These are phyloP conservation scores for Suhomyces ambrosiae DNA, from an alignment of 1,139 yeast genomes.

Conservation along the genomic window DNA sequence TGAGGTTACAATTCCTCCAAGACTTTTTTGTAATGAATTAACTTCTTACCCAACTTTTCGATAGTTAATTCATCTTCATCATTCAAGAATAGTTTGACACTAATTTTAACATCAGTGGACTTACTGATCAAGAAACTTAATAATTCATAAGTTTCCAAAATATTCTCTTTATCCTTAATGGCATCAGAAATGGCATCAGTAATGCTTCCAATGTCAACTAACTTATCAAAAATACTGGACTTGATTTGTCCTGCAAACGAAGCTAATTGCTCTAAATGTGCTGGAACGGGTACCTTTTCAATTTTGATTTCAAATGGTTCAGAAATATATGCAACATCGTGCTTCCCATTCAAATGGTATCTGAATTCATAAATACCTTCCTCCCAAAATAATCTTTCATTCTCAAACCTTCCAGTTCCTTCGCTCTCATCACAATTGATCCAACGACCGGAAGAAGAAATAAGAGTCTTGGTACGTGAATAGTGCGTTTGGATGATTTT, in stretches of 20 bases:
- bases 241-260: conserved; percentile 39
- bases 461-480: conserved; percentile 59
- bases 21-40: conserved; percentile 44
- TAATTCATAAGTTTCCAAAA: conserved; percentile 35
- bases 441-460: conserved; percentile 77
- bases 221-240: conserved; percentile 33
- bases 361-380: conserved; percentile 77
- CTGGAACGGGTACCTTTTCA: conserved; percentile 44
- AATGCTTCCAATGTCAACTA: conserved; percentile 30
- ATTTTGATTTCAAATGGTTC: conserved; percentile 68
- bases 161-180: conserved; percentile 31
- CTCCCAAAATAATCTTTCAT: conserved; percentile 61
- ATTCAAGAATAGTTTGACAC: conserved; percentile 40
- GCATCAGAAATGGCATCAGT: conserved; percentile 30
- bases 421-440: conserved; percentile 43
- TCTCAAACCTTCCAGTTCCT: conserved; percentile 58
- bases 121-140: conserved; percentile 39
- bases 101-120: conserved; percentile 43
- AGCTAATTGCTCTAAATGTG: conserved; percentile 18
- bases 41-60: conserved; percentile 39
- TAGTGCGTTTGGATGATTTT: conserved; percentile 62
- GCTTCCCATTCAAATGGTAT: conserved; percentile 70
- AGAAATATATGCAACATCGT: conserved; percentile 68
- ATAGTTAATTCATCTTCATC: conserved; percentile 38
- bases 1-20: conserved; percentile 40